A percentile compares a stretch with the other conserved stretches of the same genome.
phyloP scores from a whole-genome alignment of 2,329 filamentous ascomycete genomes.

The Phaeosphaeria sp. region DNA sequence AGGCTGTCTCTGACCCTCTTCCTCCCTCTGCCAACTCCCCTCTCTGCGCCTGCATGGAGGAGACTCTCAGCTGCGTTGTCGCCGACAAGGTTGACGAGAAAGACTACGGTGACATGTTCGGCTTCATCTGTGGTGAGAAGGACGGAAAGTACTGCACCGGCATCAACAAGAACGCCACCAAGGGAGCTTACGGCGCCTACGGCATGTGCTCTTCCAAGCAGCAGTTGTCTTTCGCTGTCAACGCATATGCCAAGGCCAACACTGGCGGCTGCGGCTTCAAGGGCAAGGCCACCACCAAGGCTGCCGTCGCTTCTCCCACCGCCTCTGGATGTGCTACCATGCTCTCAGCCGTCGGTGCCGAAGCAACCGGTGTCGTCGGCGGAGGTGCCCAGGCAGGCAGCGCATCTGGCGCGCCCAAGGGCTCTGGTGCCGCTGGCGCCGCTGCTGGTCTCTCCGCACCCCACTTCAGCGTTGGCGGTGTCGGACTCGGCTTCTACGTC shows the following conservation, averaged over 20 bases:
- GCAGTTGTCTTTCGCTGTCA: conserved; percentile 76
- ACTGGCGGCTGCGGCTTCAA: conserved; percentile 73
- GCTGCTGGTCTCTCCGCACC: conserved; percentile 54
- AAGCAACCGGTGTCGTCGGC: conserved; percentile 63
- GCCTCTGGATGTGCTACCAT: conserved; percentile 63
- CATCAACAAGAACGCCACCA: conserved; percentile 71
- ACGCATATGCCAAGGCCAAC: conserved; percentile 65
- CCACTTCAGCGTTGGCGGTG: conserved; percentile 52
- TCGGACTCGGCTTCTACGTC: conserved; percentile 59
- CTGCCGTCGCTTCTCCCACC: conserved; percentile 55
- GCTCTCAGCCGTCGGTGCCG: conserved; percentile 68
- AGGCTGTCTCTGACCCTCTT: conserved; percentile 69
- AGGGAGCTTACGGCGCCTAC: conserved; percentile 77
- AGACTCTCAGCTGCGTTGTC: conserved; percentile 74
- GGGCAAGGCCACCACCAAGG: conserved; percentile 67
- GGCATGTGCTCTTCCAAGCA: conserved; percentile 75
- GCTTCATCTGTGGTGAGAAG: conserved; percentile 70
- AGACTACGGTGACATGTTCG: conserved; percentile 73
- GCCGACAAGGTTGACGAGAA: conserved; percentile 61
- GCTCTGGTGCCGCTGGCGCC: conserved; percentile 39
- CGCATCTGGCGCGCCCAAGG: conserved; percentile 12
- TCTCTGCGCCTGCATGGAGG: conserved; percentile 87
- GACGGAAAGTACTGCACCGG: conserved; percentile 66
- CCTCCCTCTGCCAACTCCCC: conserved; percentile 80
- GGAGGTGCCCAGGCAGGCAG: conserved; percentile 23